Conservation (phyloP, 108 stramenopile genomes). For the Cyclotella kingstonii region DNA sequence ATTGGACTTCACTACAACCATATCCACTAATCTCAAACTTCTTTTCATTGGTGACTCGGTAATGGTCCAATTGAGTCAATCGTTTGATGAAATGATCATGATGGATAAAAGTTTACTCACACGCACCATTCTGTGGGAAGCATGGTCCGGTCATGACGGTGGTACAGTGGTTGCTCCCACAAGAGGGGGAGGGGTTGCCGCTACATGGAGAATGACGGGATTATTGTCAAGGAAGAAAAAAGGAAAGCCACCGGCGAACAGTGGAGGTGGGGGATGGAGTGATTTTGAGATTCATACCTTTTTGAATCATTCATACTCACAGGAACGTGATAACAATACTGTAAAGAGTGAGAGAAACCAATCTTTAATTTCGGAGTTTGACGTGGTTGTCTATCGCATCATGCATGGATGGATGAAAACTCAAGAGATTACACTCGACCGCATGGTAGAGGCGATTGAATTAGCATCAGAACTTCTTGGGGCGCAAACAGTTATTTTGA, state of each 20-base stretch:
- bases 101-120: not conserved
- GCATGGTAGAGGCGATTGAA: constrained; percentile 30
- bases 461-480: constrained; percentile 38
- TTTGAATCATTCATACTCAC: constrained; percentile 6
- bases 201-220: constrained; percentile 40
- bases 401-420: constrained; percentile 50
- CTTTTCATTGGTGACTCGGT: constrained; percentile 44
- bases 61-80: constrained; percentile 27
- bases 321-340: too few species aligned
- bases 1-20: constrained; percentile 30
- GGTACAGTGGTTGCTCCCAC: constrained; percentile 17
- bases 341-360: not conserved
- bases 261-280: constrained; percentile 40
- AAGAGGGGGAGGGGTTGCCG: constrained; percentile 31
- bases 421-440: constrained; percentile 23
- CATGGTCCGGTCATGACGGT: constrained; percentile 26
- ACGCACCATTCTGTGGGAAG: constrained; percentile 16
- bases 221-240: constrained; percentile 7
- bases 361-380: constrained; percentile 12
- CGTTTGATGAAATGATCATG: constrained; percentile 37
- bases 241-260: constrained; percentile 25
- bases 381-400: constrained; percentile 38
- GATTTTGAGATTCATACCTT: constrained; percentile 2
- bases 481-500: constrained; percentile 38
- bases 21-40: constrained; percentile 32